Evolutionary conservation across 2,329 filamentous ascomycete species (phyloP), one percentile per base, ranked within the genome.

Genomic region (Curvularia sp.): DNA sequence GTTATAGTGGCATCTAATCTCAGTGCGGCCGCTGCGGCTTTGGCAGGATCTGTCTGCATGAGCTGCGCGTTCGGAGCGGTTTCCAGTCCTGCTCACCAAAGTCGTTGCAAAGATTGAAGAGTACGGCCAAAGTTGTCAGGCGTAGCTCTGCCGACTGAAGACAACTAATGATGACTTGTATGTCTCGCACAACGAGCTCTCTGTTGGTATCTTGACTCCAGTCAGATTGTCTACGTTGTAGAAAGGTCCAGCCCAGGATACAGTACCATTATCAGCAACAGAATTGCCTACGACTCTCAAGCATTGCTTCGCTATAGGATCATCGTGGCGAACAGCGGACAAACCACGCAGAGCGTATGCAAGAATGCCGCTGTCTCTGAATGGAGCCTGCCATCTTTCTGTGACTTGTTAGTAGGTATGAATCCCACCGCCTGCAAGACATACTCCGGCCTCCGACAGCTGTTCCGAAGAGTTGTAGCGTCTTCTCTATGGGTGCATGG

Each of bases 41-140:
- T 74, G 32, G 71, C 74, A 57, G 71, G 71, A 55, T 77, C 75
- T 77, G 38, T 15, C 25, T 27, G 23, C 28, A 43, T 75, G 47
- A 72, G 68, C 46, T 57, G 51, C 34, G 13, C 36, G 10, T 25
- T 28, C 49, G 27, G 23, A 49, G 1, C 3, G 21, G 21, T 68
- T 38, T 68, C 32, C 43, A 25, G 27, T 45, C 34, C 30, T 48
- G 47, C 56, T 59, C 53, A 78, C 76, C 73, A 57, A 70, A 79
- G 48, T 79, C 78, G 19, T 76, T 76, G 61, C 78, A 79, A 15
- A 81, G 74, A 58, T 82, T 82, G 66, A 78, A 77, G 12, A 81
- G 64, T 1, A 80, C 79, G 38, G 74, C 78, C 30, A 78, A 66
- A 45, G 77, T 70, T 15, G 73, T 74, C 5, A 60, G 53, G 9